phyloP scores from a whole-genome alignment of 192 early-diverging fungal species.

The Backusella morwellensis region DNA sequence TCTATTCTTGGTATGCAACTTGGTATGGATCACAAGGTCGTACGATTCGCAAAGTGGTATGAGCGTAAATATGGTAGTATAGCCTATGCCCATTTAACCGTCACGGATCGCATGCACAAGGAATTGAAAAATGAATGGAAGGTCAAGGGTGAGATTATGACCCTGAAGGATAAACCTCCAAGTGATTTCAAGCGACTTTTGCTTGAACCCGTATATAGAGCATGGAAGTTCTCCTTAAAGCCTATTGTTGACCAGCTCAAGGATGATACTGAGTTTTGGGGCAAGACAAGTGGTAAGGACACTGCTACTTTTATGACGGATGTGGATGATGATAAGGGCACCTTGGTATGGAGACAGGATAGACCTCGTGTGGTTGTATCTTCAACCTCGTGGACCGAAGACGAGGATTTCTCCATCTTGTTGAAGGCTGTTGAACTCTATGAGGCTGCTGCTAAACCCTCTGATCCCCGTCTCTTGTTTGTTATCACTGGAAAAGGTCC shows the following conservation, averaged over 20 bases:
- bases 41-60: constrained; percentile 57
- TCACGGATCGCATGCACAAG: constrained; percentile 78
- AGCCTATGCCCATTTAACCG: constrained; percentile 83
- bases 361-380: constrained; percentile 83
- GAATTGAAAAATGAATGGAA: constrained; percentile 61
- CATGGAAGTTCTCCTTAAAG: constrained; percentile 72
- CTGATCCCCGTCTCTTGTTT: constrained; percentile 61
- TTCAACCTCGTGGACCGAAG: constrained; percentile 93
- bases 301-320: constrained; percentile 7
- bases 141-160: constrained; percentile 64
- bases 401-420: constrained; percentile 91
- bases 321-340: constrained; percentile 10
- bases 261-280: constrained; percentile 1
- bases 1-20: constrained; percentile 78
- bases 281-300: not conserved
- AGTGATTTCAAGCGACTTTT: constrained; percentile 68
- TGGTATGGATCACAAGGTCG: constrained; percentile 53
- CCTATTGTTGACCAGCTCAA: constrained; percentile 40
- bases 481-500: constrained; percentile 95
- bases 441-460: constrained; percentile 39
- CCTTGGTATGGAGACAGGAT: constrained; percentile 24
- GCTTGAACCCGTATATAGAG: constrained; percentile 69
- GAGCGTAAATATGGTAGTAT: constrained; percentile 60
- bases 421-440: constrained; percentile 63
- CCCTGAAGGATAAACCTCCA: constrained; percentile 84